Evolutionary conservation across 306 rosid genomes (phyloP).

Genomic region (Urtica urens): DNA sequence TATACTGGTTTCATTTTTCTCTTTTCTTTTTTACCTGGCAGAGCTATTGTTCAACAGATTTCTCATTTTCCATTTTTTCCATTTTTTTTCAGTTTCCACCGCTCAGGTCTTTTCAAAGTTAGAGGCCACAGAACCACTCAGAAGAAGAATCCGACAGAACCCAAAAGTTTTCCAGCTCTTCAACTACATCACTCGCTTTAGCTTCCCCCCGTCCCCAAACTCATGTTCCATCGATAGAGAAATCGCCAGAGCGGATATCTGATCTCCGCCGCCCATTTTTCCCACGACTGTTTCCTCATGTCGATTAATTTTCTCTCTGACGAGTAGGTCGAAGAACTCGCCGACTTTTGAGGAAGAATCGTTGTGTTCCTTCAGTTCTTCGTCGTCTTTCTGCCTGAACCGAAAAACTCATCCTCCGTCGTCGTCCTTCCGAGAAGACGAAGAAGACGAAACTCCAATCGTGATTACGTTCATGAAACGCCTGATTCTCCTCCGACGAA

Average conservation of each 20-base stretch:
- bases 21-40: too few species aligned
- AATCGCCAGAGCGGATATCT: constrained; percentile 82
- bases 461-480: constrained; percentile 62
- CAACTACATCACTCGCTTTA: too few species aligned
- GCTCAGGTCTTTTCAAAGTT: too few species aligned
- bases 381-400: background rate
- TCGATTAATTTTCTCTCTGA: constrained; percentile 63
- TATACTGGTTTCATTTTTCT: too few species aligned
- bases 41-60: too few species aligned
- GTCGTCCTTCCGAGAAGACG: constrained; percentile 8
- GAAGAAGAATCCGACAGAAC: too few species aligned
- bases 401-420: constrained; percentile 17
- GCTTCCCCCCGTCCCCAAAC: too few species aligned
- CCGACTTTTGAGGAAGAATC: background rate
- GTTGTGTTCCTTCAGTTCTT: background rate
- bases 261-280: constrained; percentile 99
- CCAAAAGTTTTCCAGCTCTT: too few species aligned
- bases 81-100: too few species aligned
- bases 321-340: constrained; percentile 7
- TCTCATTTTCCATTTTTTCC: too few species aligned
- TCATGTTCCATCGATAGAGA: too few species aligned
- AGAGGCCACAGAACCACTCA: too few species aligned
- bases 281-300: constrained; percentile 95
- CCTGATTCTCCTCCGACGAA: constrained; percentile 25
- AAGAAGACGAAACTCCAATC: constrained; percentile 30